Base-by-base conservation (phyloP, 2,329 filamentous ascomycete species). In the Aotearoamyces nothofagi region DNA sequence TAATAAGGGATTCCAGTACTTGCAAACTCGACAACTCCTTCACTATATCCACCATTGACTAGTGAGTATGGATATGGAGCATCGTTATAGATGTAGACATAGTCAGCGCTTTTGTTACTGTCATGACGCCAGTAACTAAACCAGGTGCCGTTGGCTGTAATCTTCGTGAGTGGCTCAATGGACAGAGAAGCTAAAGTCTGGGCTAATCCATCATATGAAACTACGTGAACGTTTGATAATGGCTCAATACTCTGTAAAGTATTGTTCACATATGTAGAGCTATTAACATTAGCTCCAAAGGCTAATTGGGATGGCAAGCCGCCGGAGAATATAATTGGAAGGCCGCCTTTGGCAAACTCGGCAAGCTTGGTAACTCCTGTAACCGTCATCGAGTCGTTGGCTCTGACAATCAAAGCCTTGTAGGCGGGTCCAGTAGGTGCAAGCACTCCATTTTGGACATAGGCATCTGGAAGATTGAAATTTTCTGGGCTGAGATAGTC, bases 401-500 rank as follows among this genome's bases (percentile, higher is more conserved):
- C 40, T 4, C 39, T 38, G 10, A 63, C 30, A 1, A 64, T 38
- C 5, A 65, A 30, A 0, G 58, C 58, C 28, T 56, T 55, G 45
- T 53, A 64, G 0, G 45, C 49, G 20, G 54, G 59, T 0, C 43
- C 37, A 4, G 50, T 33, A 1, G 56, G 52, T 0, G 53, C 59
- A 3, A 66, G 46, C 3, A 49, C 32, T 1, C 42, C 44, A 16
- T 54, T 33, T 3, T 31, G 17, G 1, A 63, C 57, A 3, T 37
- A 33, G 1, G 58, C 58, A 7, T 51, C 33, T 0, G 51, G 45
- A 0, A 57, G 49, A 1, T 31, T 43, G 15, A 66, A 53, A 29
- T 61, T 63, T 10, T 56, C 54, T 0, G 60, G 54, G 3, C 47
- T 50, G 1, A 64, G 42, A 33, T 63, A 64, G 9, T 55, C 52